Evolutionary conservation across 495 filamentous ascomycete species (phyloP).

Genomic region (Hypoxylon intermedium): DNA sequence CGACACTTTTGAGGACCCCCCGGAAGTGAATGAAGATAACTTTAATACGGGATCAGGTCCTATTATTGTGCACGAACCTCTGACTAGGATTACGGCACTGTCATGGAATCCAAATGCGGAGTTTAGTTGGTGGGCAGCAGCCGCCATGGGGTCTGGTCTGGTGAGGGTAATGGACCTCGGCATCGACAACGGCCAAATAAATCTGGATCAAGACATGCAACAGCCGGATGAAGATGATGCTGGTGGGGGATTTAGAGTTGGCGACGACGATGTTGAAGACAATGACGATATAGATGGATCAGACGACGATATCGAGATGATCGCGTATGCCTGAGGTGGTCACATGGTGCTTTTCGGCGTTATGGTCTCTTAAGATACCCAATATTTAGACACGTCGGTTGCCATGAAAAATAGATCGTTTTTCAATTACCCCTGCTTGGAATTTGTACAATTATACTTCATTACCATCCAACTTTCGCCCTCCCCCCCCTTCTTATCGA

Average conservation of each 20-base stretch:
- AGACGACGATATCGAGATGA: constrained; percentile 31
- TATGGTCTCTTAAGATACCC: constrained; percentile 17
- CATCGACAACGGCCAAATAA: constrained; percentile 25
- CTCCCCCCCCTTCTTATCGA: too few species aligned
- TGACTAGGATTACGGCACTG: constrained; percentile 53
- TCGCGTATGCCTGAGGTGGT: background rate
- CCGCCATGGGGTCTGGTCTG: constrained; percentile 57
- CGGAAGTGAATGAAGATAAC: constrained; percentile 31
- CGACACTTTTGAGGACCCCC: constrained; percentile 26
- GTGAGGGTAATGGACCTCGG: constrained; percentile 57
- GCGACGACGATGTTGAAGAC: constrained; percentile 1
- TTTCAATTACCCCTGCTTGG: background rate
- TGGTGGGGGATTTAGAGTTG: background rate
- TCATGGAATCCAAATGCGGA: constrained; percentile 57
- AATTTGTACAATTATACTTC: background rate
- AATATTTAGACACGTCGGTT: background rate
- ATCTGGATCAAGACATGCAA: background rate
- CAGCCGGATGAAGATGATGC: background rate
- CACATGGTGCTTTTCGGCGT: background rate
- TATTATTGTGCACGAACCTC: constrained; percentile 52
- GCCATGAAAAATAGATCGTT: background rate
- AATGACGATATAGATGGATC: constrained; percentile 18
- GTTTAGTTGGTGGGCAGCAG: constrained; percentile 61
- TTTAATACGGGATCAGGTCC: constrained; percentile 45
- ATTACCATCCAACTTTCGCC: background rate